These are phyloP conservation scores for Haplosporangium gracile DNA, from an alignment of 192 early-diverging fungal genomes.

Conservation along the genomic window DNA sequence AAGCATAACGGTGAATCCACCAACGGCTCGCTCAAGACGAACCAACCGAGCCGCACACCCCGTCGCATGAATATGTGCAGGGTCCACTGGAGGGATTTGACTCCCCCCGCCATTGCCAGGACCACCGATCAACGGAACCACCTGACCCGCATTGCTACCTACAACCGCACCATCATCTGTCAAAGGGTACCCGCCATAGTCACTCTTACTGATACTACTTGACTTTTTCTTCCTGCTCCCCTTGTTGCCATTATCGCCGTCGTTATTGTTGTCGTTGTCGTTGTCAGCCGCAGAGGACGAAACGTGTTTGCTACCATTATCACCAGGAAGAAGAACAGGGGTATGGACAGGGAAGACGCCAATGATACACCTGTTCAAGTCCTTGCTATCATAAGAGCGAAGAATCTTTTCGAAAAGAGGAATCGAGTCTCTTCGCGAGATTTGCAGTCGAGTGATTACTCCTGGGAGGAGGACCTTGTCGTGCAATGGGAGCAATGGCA, in stretches of 20 bases:
- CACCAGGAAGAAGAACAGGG: background rate
- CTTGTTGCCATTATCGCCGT: background rate
- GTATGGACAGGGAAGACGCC: conserved; percentile 56
- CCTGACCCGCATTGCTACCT: conserved; percentile 22
- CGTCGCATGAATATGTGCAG: conserved; percentile 49
- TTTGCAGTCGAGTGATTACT: conserved; percentile 69
- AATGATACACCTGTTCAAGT: conserved; percentile 56
- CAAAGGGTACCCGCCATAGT: background rate
- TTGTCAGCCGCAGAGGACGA: background rate
- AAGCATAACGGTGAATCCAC: conserved; percentile 72
- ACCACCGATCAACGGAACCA: conserved; percentile 9
- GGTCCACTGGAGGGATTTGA: background rate
- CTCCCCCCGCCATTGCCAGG: background rate
- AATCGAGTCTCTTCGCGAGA: conserved; percentile 67
- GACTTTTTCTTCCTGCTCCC: background rate
- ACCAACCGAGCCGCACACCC: conserved; percentile 68
- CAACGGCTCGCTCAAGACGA: conserved; percentile 68
- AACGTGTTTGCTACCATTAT: background rate
- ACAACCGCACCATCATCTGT: conserved; percentile 7
- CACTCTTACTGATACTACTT: background rate
- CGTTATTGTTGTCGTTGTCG: background rate
- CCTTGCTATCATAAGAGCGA: conserved; percentile 53
- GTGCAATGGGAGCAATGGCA: conserved; percentile 64
- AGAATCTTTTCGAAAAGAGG: conserved; percentile 64
- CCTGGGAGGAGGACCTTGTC: conserved; percentile 76